phyloP scores from a whole-genome alignment of 495 filamentous ascomycete genomes.

The Parathielavia hyrcaniae region DNA sequence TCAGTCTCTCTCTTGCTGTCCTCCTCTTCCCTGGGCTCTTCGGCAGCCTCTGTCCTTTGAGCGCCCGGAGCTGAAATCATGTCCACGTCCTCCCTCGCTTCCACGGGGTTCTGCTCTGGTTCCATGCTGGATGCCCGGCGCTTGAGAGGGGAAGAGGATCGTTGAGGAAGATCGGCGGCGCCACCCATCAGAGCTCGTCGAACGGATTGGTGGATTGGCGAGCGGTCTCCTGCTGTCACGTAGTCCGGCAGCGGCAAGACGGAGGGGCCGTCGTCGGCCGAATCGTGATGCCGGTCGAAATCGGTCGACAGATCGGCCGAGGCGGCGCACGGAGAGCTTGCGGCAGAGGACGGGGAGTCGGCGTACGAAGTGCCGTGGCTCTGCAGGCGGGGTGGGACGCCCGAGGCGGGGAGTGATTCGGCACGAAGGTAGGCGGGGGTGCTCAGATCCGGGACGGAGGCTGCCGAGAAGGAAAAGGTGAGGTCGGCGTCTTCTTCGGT shows the following conservation, averaged over 20 bases:
- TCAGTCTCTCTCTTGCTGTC: constrained; percentile 1
- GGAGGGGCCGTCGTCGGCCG: constrained; percentile 25
- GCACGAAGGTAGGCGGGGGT: constrained; percentile 56
- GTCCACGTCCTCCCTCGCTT: constrained; percentile 44
- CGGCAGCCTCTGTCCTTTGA: not conserved
- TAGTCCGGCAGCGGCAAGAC: constrained; percentile 20
- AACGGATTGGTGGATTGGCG: constrained; percentile 38
- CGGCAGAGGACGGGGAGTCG: constrained; percentile 50
- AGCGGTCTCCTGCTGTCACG: constrained; percentile 31
- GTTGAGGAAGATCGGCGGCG: constrained; percentile 44
- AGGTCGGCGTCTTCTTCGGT: constrained; percentile 43
- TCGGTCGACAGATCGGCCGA: constrained; percentile 67
- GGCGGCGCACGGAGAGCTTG: constrained; percentile 65
- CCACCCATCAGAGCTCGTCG: constrained; percentile 50
- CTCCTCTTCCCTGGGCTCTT: constrained; percentile 4
- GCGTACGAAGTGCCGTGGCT: constrained; percentile 42
- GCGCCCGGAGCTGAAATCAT: constrained; percentile 35
- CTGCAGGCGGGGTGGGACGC: constrained; percentile 46
- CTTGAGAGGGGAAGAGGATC: constrained; percentile 52
- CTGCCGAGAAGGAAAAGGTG: constrained; percentile 37
- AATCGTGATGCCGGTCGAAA: constrained; percentile 53
- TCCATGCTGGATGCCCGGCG: constrained; percentile 52
- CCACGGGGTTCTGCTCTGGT: constrained; percentile 30
- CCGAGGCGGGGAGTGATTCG: constrained; percentile 47
- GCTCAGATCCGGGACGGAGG: constrained; percentile 32